Conservation (phyloP, 306 rosid species). For the Vachellia pachyceras region DNA sequence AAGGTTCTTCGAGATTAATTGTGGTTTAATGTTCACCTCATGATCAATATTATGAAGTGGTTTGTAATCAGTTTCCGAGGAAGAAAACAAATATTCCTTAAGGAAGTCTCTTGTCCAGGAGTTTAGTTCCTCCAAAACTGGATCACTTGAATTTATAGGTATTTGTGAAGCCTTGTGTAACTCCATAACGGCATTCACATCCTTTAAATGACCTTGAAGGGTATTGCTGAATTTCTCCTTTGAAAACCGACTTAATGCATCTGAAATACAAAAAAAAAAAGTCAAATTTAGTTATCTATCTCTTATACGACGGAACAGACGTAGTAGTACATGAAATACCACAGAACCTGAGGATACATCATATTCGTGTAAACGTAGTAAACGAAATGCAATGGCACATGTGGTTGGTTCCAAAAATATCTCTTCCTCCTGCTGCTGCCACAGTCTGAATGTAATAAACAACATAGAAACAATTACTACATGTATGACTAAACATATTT, state of each 20-base stretch:
- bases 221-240: conserved; percentile 45
- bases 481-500: too few species aligned
- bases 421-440: conserved; percentile 70
- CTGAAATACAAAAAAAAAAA: conserved; percentile 37
- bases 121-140: conserved; percentile 41
- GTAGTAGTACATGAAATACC: neutral
- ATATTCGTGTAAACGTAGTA: conserved; percentile 68
- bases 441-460: conserved; percentile 50
- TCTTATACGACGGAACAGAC: too few species aligned
- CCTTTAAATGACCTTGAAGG: conserved; percentile 57
- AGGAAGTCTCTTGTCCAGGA: neutral
- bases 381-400: conserved; percentile 84
- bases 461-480: neutral
- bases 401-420: conserved; percentile 70
- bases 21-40: conserved; percentile 46
- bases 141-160: conserved; percentile 48
- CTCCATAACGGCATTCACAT: conserved; percentile 49
- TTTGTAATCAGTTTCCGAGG: neutral
- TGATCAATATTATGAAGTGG: conserved; percentile 28
- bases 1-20: neutral
- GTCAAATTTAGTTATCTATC: neutral
- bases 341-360: conserved; percentile 74
- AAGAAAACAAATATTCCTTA: neutral
- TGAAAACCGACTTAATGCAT: conserved; percentile 46
- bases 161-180: conserved; percentile 60